Evolutionary conservation across 2,329 filamentous ascomycete genomes (phyloP), one percentile per base, ranked within the genome.

Genomic region (Coniella vitis): DNA sequence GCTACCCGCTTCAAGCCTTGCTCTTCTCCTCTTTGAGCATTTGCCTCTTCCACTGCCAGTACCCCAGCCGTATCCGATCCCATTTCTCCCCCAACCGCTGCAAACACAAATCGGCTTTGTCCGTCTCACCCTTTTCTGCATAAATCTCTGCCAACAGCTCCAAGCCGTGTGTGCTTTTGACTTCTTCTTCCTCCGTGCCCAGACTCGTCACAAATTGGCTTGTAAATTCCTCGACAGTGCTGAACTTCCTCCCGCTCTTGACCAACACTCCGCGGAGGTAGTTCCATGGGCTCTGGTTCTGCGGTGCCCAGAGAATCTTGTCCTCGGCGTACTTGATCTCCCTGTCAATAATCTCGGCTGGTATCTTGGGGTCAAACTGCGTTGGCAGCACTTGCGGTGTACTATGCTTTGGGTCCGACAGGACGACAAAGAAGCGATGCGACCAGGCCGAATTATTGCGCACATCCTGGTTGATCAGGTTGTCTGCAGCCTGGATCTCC

Each of bases 401-500:
- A 12, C 71, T 69, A 20, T 69, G 59, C 1, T 58, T 70, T 17
- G 74, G 84, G 72, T 76, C 72, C 63, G 78, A 77, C 56, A 96
- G 95, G 16, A 91, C 81, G n/a, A 97, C 65, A 65, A 91, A 95
- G 74, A 93, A 97, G 45, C 93, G 84, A 72, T 98, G 91, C 56
- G 91, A 94, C 93, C 93, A 98, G 14, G 91, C 93, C 38, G 87
- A 93, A 67, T 98, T 98, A 71, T 98, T 98, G 61, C 90, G 79
- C 52, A 97, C 82, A 66, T 98, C 93, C 31, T 80, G 72, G 49
- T 80, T 73, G 50, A 98, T 78, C 65, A 95, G 77, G 35, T 69
- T 68, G 62, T 93, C 85, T 31, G 88, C 80, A 52, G 84, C 82
- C 45, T 72, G 67, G 17, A 94, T 71, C 73, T 98, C 83, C 62